Evolutionary conservation across 768 basidiomycete genomes (phyloP).

Genomic region (Phylloporus sp.): DNA sequence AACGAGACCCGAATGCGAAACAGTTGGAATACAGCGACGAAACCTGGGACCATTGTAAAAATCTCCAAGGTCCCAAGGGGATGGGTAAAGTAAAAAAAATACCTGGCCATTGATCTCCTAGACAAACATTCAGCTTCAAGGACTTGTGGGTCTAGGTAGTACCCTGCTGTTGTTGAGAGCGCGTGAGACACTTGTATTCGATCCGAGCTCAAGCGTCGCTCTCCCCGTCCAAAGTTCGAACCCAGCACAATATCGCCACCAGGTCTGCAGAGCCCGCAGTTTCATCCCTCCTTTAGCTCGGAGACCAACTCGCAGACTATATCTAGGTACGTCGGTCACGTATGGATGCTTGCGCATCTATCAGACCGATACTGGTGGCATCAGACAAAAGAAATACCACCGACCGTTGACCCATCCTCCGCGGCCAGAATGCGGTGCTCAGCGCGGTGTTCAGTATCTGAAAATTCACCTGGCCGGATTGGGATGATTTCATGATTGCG

Average conservation of each 20-base stretch:
- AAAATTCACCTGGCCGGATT: slow-evolving; percentile 1
- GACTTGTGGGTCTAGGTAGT: too few relatives aligned
- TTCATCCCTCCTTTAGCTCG: background rate
- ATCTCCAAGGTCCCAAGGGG: background rate
- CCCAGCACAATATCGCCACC: background rate
- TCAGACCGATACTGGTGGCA: background rate
- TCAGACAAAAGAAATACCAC: slow-evolving; percentile 8
- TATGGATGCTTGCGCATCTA: background rate
- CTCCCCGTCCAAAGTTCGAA: background rate
- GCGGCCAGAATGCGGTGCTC: background rate
- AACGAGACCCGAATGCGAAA: background rate
- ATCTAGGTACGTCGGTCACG: background rate
- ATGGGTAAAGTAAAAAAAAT: background rate
- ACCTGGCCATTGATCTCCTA: background rate
- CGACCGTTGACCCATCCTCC: slow-evolving; percentile 8
- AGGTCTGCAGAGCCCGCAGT: background rate
- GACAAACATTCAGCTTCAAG: background rate
- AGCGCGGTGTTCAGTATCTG: background rate
- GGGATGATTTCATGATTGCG: background rate
- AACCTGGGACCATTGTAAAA: background rate
- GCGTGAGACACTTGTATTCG: background rate
- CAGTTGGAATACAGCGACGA: background rate
- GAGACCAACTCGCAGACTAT: background rate
- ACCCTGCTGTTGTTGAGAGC: background rate
- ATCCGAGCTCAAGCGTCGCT: background rate